Base-by-base conservation (phyloP, 768 basidiomycete species). In the Lactifluus piperatus region DNA sequence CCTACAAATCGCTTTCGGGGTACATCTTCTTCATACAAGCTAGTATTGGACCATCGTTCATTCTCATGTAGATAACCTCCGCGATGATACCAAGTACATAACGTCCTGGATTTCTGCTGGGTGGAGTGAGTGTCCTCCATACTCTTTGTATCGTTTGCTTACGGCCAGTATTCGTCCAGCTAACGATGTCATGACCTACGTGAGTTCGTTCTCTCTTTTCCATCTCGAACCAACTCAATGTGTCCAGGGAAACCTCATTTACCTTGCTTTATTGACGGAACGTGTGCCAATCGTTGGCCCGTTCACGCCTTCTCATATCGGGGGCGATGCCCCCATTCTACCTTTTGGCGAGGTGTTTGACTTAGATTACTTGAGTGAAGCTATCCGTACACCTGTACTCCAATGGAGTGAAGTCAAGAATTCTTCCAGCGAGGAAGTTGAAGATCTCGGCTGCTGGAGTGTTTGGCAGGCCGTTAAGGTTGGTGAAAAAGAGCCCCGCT, bases 101-200 rank as follows among this genome's bases (percentile, higher is more conserved):
- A 83, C 85, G 1, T 84, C 84, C 14, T 89, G 85, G 85, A 74
- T 82, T 41, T 81, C 82, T 37, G 85, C 86, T n/a, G 87, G 87
- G 41, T 89, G 86, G 86, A 87, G 72, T 73, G 29, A 53, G 72
- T 68, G 20, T 27, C n/a, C 6, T 37, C 32, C 53, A 22, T 20
- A 16, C 43, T 4, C 16, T 46, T 20, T 37, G 44, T 48, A 18
- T 27, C 14, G 27, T 56, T 48, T 46, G 18, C 18, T 34, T 30
- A 26, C 7, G n/a, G 22, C 18, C 41, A 27, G 30, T 27, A 6
- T 14, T 39, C 22, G 26, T 36, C 16, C 51, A 88, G 85, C 86
- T 7, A 88, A 88, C 74, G 85, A 88, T 71, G 84, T 87, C 30
- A 85, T 87, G 81, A 86, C 86, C 57, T 84, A 82, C 67, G 82